These are phyloP conservation scores for Aspergillus clavatus DNA, from an alignment of 2,329 filamentous ascomycete species.

Conservation along the genomic window DNA sequence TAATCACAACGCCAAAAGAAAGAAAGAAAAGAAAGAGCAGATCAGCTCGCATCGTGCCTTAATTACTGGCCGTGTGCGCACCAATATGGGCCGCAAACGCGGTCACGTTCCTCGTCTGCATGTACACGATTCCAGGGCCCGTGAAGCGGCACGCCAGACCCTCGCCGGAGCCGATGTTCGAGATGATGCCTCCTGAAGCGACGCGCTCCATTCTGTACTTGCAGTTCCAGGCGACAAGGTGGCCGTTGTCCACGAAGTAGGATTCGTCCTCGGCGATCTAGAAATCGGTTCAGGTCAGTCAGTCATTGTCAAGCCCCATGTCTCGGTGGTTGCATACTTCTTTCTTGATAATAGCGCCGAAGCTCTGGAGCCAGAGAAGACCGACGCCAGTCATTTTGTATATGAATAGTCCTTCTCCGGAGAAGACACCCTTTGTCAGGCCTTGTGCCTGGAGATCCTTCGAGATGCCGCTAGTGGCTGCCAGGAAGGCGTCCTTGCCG, in stretches of 20 bases:
- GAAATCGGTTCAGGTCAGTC: not conserved
- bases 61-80: slow-evolving; percentile 32
- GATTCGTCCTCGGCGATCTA: slow-evolving; percentile 62
- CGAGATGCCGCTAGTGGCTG: slow-evolving; percentile 77
- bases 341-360: slow-evolving; percentile 92
- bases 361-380: slow-evolving; percentile 83
- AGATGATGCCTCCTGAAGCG: slow-evolving; percentile 87
- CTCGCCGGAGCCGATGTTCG: slow-evolving; percentile 73
- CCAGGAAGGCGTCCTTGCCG: slow-evolving; percentile 80
- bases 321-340: slow-evolving; percentile 61
- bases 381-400: slow-evolving; percentile 80
- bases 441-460: slow-evolving; percentile 85
- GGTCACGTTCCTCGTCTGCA: slow-evolving; percentile 84
- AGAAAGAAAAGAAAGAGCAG: slow-evolving; percentile 4
- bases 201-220: slow-evolving; percentile 89
- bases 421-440: slow-evolving; percentile 86
- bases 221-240: slow-evolving; percentile 94
- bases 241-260: slow-evolving; percentile 89
- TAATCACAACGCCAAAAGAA: not conserved
- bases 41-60: slow-evolving; percentile 2
- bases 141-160: slow-evolving; percentile 93
- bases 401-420: slow-evolving; percentile 84
- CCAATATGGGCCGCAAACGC: slow-evolving; percentile 54
- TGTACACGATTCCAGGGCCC: slow-evolving; percentile 80
- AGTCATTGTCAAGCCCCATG: not conserved